phyloP scores from a whole-genome alignment of 495 filamentous ascomycete genomes.

The Neurospora pannonica region DNA sequence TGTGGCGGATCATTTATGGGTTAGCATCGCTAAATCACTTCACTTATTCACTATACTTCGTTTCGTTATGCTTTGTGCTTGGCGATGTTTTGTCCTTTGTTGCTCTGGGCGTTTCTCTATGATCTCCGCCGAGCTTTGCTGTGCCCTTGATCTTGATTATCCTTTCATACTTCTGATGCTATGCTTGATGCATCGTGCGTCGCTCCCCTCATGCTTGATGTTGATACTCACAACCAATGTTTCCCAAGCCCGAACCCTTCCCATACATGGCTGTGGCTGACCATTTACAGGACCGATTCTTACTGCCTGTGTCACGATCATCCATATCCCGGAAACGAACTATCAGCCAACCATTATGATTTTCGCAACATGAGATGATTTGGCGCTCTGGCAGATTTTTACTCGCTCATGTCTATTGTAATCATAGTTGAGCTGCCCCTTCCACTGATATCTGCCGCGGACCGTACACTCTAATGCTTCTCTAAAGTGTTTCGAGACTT shows the following conservation, averaged over 20 bases:
- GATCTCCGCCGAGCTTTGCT: neutral
- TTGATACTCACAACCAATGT: neutral
- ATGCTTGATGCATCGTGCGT: neutral
- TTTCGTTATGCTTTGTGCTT: neutral
- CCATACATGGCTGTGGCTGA: neutral
- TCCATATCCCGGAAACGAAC: neutral
- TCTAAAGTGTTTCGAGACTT: neutral
- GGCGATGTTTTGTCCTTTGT: neutral
- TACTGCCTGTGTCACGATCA: neutral
- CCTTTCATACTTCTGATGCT: neutral
- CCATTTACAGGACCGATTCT: neutral
- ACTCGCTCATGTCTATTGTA: neutral
- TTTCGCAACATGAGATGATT: neutral
- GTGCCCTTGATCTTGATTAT: neutral
- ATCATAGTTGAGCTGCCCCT: neutral
- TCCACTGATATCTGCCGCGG: neutral
- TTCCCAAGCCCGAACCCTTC: neutral
- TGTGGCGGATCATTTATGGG: neutral
- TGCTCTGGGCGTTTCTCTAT: neutral
- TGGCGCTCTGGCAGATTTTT: neutral
- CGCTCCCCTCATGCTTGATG: neutral
- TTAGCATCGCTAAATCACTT: neutral
- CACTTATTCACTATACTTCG: neutral
- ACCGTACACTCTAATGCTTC: neutral
- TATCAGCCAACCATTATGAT: neutral